Evolutionary conservation across 2,329 filamentous ascomycete genomes (phyloP).

Genomic region (Epichloe baconii): DNA sequence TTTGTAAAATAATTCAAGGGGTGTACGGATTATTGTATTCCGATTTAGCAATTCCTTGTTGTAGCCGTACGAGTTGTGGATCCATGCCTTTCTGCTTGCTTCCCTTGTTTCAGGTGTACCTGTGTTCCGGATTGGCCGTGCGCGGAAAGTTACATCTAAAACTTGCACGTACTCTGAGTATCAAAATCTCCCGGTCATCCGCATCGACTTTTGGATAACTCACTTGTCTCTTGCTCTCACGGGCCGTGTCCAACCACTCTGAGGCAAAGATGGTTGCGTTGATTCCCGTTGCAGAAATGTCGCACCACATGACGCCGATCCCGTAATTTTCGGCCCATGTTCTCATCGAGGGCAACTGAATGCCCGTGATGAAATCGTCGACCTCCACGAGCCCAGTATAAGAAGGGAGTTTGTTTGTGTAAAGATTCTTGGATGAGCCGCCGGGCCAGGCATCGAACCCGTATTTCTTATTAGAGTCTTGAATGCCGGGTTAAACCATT

Average conservation of each 20-base stretch:
- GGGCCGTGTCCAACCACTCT: conserved; percentile 26
- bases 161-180: conserved; percentile 2
- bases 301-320: conserved; percentile 36
- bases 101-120: conserved; percentile 25
- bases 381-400: conserved; percentile 27
- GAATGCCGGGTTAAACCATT: conserved; percentile 35
- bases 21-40: no score
- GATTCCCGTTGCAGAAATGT: conserved; percentile 13
- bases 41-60: conserved; percentile 23
- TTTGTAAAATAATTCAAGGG: no score
- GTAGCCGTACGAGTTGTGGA: conserved; percentile 42
- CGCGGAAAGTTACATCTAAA: no score
- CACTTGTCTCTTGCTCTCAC: conserved; percentile 30
- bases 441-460: conserved; percentile 13
- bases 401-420: conserved; percentile 23
- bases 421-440: conserved; percentile 27
- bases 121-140: neutral
- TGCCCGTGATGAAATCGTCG: conserved; percentile 26
- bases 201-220: conserved; percentile 40
- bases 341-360: conserved; percentile 33
- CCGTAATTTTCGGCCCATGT: conserved; percentile 27
- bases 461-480: conserved; percentile 17
- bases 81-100: conserved; percentile 42
- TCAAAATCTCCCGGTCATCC: conserved; percentile 17
- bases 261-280: conserved; percentile 9